Conservation (phyloP, 768 basidiomycete genomes). For the Mycena albidolilacea region DNA sequence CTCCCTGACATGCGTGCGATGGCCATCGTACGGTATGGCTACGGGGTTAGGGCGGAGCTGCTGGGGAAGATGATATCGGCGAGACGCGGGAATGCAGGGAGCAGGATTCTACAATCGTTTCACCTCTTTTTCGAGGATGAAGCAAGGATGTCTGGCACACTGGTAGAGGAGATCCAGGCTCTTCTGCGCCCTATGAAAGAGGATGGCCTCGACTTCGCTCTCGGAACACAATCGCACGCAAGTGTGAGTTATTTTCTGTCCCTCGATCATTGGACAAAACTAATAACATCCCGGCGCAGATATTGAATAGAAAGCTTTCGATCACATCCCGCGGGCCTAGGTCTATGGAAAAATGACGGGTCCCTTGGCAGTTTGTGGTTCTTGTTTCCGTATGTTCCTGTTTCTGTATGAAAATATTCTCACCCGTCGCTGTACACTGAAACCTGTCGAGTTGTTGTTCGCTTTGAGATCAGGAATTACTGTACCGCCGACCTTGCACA, state of each 20-base stretch:
- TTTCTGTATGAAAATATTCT: too few relatives aligned
- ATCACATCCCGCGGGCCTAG: too few relatives aligned
- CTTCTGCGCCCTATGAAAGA: neutral
- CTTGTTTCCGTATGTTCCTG: too few relatives aligned
- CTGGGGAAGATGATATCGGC: neutral
- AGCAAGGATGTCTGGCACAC: neutral
- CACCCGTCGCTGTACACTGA: too few relatives aligned
- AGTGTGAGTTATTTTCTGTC: neutral
- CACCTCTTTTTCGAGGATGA: neutral
- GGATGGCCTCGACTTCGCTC: neutral
- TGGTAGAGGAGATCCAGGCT: neutral
- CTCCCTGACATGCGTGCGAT: neutral
- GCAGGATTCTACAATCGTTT: neutral
- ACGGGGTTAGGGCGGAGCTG: neutral
- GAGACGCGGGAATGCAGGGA: neutral
- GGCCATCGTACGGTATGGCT: neutral
- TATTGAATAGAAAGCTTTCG: too few relatives aligned
- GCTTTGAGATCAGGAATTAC: too few relatives aligned
- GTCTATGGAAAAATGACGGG: too few relatives aligned
- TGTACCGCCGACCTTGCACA: too few relatives aligned
- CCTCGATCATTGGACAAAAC: too few relatives aligned
- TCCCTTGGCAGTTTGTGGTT: too few relatives aligned
- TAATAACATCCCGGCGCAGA: too few relatives aligned
- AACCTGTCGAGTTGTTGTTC: too few relatives aligned
- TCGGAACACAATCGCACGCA: neutral